These are phyloP conservation scores for Mycogone perniciosa DNA, from an alignment of 2,329 filamentous ascomycete genomes.

Conservation along the genomic window DNA sequence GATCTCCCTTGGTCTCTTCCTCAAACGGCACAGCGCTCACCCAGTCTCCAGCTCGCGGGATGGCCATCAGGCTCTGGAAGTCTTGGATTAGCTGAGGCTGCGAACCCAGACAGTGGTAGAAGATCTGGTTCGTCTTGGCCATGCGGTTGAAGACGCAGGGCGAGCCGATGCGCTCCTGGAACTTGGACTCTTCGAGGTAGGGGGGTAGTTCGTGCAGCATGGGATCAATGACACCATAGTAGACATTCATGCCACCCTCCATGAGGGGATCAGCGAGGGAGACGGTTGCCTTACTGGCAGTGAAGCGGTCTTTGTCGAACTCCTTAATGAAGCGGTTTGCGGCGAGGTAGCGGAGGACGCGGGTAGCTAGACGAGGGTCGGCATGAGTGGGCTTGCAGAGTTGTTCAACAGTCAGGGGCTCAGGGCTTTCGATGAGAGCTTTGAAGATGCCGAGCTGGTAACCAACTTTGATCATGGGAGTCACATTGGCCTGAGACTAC, in stretches of 20 bases:
- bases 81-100: conserved; percentile 3
- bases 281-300: conserved; percentile 24
- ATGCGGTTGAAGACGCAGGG: no score
- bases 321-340: conserved; percentile 26
- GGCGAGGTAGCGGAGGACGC: conserved; percentile 27
- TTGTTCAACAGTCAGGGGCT: conserved; percentile 11
- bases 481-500: no score
- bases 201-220: conserved; percentile 22
- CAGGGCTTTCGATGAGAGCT: conserved; percentile 12
- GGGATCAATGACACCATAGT: conserved; percentile 18
- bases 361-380: conserved; percentile 22
- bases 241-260: conserved; percentile 22
- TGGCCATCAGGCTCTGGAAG: conserved; percentile 6
- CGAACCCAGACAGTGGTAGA: background rate
- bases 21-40: conserved; percentile 3
- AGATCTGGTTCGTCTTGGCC: background rate
- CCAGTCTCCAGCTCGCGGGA: conserved; percentile 1
- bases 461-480: conserved; percentile 8
- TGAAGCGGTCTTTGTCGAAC: conserved; percentile 21
- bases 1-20: background rate
- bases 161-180: conserved; percentile 5
- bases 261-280: conserved; percentile 22
- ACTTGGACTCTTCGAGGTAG: conserved; percentile 21
- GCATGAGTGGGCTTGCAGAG: conserved; percentile 20
- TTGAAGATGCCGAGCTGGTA: conserved; percentile 18